Evolutionary conservation across 805 yeast species (phyloP), one percentile per base, ranked within the genome.

Genomic region (Candida incommunis): DNA sequence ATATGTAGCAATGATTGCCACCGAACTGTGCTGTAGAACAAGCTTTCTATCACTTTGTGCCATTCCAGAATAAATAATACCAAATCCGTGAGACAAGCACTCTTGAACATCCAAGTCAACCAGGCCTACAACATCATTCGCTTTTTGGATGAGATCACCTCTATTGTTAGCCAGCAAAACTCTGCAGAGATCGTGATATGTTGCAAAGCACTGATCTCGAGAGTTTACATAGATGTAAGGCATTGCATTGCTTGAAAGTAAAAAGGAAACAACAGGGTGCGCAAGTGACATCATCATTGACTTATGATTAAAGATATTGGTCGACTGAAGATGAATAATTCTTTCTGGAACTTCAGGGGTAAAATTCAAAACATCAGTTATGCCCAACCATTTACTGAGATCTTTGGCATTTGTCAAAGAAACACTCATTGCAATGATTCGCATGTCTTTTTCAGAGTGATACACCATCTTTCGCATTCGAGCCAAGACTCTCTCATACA

Each of bases 361-460:
- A 57, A 82, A 87, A 54, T 86, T 87, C 65, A 69, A 85, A 3
- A 79, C 68, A 42, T 76, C 68, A 18, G 54, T 51, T 53, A 76
- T 80, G 1, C 92, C 94, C 23, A 92, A 61, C 96, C 97, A 92
- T 45, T 80, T 84, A 1, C 83, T 90, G 47, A 88, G 62, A 51
- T 85, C 95, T 43, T 75, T 69, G 2, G 82, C 83, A 55, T 80
- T 82, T 0, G 92, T 76, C 34, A 90, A 59, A 1, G 94, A 76
- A 0, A 76, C 69, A 0, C 83, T 69, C 22, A 90, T 63, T 0
- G 76, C 88, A n/a, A 90, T 73, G 22, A 87, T 60, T 50, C 97
- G 64, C 3, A 75, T 51, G 1, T 66, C 57, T 2, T 63, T 66
- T 26, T 78, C 82, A n/a, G 80, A 56, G 51, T 84, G 92, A 1